These are phyloP conservation scores for Dysphania ambrosioides DNA, from an alignment of 148 eudicot genomes.

Conservation along the genomic window DNA sequence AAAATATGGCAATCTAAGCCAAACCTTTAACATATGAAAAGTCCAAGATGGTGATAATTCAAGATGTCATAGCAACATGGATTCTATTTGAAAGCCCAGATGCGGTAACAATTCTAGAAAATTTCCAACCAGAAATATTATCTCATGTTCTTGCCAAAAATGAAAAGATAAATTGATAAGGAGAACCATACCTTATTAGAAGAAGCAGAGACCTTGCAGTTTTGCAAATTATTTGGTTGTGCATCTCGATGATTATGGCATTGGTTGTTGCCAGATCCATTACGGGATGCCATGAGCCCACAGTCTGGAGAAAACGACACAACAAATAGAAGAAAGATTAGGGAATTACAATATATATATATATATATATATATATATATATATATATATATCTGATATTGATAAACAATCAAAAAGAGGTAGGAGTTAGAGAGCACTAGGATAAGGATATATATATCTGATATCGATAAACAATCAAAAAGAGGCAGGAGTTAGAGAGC, in stretches of 20 bases:
- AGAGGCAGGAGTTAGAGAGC: background rate
- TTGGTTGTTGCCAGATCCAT: slow-evolving; percentile 25
- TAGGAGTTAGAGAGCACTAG: background rate
- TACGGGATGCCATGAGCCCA: slow-evolving; percentile 22
- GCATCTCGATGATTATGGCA: too few species aligned
- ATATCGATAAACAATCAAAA: too few species aligned
- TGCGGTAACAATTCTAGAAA: background rate
- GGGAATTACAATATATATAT: background rate
- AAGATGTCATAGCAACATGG: background rate
- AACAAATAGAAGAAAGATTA: background rate
- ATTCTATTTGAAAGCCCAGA: background rate
- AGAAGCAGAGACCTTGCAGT: slow-evolving; percentile 18
- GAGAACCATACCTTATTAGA: slow-evolving; percentile 30
- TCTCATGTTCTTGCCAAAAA: background rate
- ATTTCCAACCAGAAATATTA: too few species aligned
- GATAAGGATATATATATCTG: background rate
- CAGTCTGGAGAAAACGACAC: slow-evolving; percentile 32
- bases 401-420: background rate
- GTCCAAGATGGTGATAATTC: too few species aligned
- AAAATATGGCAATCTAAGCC: background rate
- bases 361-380: too few species aligned
- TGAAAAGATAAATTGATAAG: background rate
- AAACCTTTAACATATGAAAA: too few species aligned
- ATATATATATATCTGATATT: too few species aligned
- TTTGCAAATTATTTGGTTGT: slow-evolving; percentile 21